These are phyloP conservation scores for Solanum hybrid DNA, from an alignment of 305 asterid genomes.

Conservation along the genomic window DNA sequence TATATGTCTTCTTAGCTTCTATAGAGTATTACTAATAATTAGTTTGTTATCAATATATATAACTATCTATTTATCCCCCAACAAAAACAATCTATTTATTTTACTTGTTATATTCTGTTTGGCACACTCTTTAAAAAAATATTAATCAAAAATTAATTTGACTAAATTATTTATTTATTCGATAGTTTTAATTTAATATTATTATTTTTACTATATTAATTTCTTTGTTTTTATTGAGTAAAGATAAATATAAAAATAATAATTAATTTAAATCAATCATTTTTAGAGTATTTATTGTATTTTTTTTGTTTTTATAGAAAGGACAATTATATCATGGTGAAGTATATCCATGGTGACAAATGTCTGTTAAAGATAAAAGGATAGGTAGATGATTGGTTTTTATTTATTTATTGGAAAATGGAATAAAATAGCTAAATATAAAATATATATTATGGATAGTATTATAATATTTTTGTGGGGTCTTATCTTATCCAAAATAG, in stretches of 20 bases:
- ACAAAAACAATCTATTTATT: not conserved
- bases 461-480: constrained; percentile 15
- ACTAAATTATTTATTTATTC: not conserved
- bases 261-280: not conserved
- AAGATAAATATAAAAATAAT: not conserved
- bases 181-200: not conserved
- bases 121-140: not conserved
- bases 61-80: not conserved
- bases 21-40: not conserved
- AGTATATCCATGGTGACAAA: not conserved
- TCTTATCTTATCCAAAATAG: constrained; percentile 46
- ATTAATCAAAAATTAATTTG: not conserved
- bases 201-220: not conserved
- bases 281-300: not conserved
- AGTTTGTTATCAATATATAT: not conserved
- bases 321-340: not conserved
- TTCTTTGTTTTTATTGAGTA: not conserved
- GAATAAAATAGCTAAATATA: not conserved
- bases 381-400: not conserved
- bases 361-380: not conserved
- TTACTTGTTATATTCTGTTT: not conserved
- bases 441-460: not conserved
- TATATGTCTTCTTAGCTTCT: not conserved
- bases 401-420: not conserved
- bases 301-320: not conserved